A percentile compares a stretch with the other conserved stretches of the same genome.
These are phyloP conservation scores for Gelatoporia subvermispora DNA, from an alignment of 768 basidiomycete species.

Conservation along the genomic window DNA sequence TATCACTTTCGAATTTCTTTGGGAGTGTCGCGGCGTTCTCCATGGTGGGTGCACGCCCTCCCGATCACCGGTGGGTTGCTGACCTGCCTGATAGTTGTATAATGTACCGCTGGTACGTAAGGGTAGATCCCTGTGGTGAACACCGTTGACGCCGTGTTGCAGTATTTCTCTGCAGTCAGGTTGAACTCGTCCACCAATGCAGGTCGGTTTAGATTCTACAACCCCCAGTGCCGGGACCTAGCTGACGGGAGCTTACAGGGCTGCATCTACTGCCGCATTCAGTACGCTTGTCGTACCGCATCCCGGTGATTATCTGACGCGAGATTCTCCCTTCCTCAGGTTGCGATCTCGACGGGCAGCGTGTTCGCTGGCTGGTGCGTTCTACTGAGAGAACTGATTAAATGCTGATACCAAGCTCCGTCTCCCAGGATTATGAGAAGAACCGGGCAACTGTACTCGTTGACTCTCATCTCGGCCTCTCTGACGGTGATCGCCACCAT, in stretches of 20 bases:
- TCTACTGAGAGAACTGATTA: conserved; percentile 3
- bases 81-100: conserved; percentile 51
- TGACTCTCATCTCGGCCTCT: conserved; percentile 64
- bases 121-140: not conserved
- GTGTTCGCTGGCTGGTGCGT: conserved; percentile 79
- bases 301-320: conserved; percentile 6
- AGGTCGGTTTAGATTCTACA: conserved; percentile 40
- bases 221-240: not conserved
- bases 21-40: conserved; percentile 77
- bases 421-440: conserved; percentile 69
- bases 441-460: conserved; percentile 79
- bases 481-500: conserved; percentile 55
- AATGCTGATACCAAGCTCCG: not conserved
- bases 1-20: conserved; percentile 76
- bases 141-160: conserved; percentile 4
- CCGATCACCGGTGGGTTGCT: conserved; percentile 5
- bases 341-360: conserved; percentile 80
- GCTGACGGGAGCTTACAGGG: conserved; percentile 36
- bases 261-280: conserved; percentile 89
- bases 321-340: conserved; percentile 32
- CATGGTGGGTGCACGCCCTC: conserved; percentile 43
- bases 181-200: conserved; percentile 62
- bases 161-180: conserved; percentile 84
- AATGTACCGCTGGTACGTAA: conserved; percentile 72
- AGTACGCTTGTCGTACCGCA: conserved; percentile 38